Percentiles rank a stretch among this genome's conserved stretches.
Conservation (phyloP, 192 early-diverging fungal genomes). For the Umbelopsis sp. region DNA sequence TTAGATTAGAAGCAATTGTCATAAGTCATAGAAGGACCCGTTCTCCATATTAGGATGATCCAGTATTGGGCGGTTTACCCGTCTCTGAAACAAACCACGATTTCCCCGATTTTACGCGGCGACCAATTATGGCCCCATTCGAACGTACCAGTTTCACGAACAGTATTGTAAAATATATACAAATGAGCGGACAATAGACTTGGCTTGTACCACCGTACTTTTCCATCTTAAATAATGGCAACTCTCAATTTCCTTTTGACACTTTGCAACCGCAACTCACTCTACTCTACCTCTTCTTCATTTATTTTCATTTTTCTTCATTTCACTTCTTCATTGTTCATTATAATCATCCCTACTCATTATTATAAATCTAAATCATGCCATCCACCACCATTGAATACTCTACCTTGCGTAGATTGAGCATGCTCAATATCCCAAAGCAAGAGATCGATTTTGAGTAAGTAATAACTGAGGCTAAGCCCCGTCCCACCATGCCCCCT, state of each 20-base stretch:
- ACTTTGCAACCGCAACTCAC: not conserved
- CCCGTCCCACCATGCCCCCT: not conserved
- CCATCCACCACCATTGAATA: conserved; percentile 37
- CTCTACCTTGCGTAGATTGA: conserved; percentile 30
- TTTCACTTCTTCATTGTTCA: not conserved
- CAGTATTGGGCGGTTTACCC: not conserved
- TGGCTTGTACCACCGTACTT: not conserved
- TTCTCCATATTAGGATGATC: not conserved
- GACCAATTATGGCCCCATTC: conserved; percentile 12
- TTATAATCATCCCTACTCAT: not conserved
- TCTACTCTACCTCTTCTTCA: not conserved
- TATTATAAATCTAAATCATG: conserved; percentile 24
- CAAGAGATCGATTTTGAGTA: conserved; percentile 44
- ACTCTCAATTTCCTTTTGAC: conserved; percentile 11
- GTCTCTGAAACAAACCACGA: conserved; percentile 2
- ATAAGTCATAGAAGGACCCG: not conserved
- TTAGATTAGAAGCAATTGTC: no score
- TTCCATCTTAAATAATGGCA: conserved; percentile 21
- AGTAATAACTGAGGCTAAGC: no score
- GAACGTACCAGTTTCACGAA: conserved; percentile 8
- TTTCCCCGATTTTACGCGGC: conserved; percentile 10
- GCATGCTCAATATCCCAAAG: conserved; percentile 33
- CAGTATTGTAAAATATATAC: conserved; percentile 18
- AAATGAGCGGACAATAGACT: conserved; percentile 4
- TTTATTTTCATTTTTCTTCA: not conserved